Percentiles rank a stretch among this genome's conserved stretches.
These are phyloP conservation scores for Saccharomycopsis capsularis DNA, from an alignment of 805 yeast genomes.

Conservation along the genomic window DNA sequence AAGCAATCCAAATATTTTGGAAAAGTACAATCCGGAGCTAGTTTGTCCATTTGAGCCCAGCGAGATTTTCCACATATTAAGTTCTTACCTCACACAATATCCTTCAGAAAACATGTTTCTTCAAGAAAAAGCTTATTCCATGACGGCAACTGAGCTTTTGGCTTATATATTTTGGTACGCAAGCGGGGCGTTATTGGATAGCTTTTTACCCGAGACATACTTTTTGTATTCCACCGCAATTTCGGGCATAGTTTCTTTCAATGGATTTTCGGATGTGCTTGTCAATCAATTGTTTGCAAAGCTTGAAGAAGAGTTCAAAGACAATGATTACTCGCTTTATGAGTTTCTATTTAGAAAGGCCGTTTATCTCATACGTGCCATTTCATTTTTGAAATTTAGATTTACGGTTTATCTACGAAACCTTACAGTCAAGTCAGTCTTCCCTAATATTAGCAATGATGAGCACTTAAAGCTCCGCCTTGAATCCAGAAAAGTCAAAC, in stretches of 20 bases:
- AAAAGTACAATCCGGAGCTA: background rate
- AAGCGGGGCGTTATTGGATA: slow-evolving; percentile 11
- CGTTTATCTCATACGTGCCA: slow-evolving; percentile 12
- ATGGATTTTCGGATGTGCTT: background rate
- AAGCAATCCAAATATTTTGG: background rate
- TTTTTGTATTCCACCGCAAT: slow-evolving; percentile 7
- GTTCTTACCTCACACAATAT: background rate
- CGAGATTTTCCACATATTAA: background rate
- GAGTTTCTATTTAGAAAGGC: slow-evolving; percentile 4
- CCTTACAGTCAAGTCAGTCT: background rate
- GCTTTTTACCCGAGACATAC: slow-evolving; percentile 16
- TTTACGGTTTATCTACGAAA: slow-evolving; percentile 2
- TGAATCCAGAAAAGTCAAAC: slow-evolving; percentile 8
- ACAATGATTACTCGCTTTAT: background rate
- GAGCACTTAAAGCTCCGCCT: slow-evolving; percentile 1
- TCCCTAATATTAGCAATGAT: background rate
- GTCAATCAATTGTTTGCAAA: background rate
- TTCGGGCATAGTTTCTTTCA: background rate
- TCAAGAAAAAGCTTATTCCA: background rate
- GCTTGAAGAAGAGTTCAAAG: background rate
- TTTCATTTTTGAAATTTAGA: slow-evolving; percentile 13
- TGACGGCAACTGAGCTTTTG: slow-evolving; percentile 9
- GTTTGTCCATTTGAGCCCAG: background rate
- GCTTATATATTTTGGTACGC: slow-evolving; percentile 18
- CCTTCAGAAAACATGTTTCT: slow-evolving; percentile 7